Evolutionary conservation across 495 filamentous ascomycete genomes (phyloP), one percentile per base, ranked within the genome.

Genomic region (Penicillium bialowiezense): DNA sequence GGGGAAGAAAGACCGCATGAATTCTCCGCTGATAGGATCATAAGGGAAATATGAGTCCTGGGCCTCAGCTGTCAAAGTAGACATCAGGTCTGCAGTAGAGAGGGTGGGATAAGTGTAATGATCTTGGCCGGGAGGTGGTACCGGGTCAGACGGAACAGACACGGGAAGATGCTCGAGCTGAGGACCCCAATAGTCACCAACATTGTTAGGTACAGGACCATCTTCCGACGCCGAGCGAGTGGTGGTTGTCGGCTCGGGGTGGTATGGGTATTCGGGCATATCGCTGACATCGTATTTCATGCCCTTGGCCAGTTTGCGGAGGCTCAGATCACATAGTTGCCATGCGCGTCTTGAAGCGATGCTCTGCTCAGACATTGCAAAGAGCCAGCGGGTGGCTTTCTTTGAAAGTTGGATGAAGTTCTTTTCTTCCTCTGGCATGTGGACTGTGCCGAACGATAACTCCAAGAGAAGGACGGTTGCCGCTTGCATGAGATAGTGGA

Each of bases 401-500:
- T 83, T 83, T 1, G 79, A 57, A 7, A 75, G 62, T 3, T 54
- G 42, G 6, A 85, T 54, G 20, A 81, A 70, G 0, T 64, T 64
- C 9, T 67, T 61, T 26, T 80, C 73, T 38, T 78, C 69, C 8
- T 72, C 60, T 9, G 80, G 80, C 47, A 76, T 71, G 58, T 85
- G 82, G 26, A 79, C 69, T 18, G 64, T 64, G 23, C 74, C 72
- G 48, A 83, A 81, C 1, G 81, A 78, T 15, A 84, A 66, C 54
- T 87, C 85, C 12, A 86, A 70, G 54, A 87, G 73, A 7, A 87
- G 63, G 10, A 86, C 74, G 1, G 76, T 79, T 3, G 74, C 65
- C 0, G 82, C 77, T 64, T 86, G 81, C 72, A 84, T 85, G 15
- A 88, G 63, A 44, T 81, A 80, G 54, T 88, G 85, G 12, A 88